A percentile compares a stretch with the other conserved stretches of the same genome.
These are phyloP conservation scores for Exserohilum rostratum DNA, from an alignment of 2,329 filamentous ascomycete genomes.

Conservation along the genomic window DNA sequence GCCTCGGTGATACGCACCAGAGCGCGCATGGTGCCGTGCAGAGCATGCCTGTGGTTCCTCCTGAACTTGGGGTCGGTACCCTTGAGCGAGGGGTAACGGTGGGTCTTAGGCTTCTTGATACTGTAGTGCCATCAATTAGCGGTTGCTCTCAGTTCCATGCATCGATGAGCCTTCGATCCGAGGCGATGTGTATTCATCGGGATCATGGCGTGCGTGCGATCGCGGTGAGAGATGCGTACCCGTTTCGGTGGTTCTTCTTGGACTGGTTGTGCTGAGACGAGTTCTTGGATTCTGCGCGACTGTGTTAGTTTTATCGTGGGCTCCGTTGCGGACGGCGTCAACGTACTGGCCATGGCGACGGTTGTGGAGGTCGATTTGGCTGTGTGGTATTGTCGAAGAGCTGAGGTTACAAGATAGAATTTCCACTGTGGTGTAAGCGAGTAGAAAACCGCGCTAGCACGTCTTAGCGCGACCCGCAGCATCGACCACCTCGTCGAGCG, in stretches of 20 bases:
- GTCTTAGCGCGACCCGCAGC: conserved; percentile 2
- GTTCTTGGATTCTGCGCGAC: conserved; percentile 91
- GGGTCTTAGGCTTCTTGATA: conserved; percentile 99
- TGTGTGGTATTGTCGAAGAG: conserved; percentile 37
- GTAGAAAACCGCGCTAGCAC: conserved; percentile 18
- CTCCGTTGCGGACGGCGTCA: not conserved
- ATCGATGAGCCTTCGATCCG: not conserved
- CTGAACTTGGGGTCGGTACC: conserved; percentile 99
- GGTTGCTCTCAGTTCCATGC: conserved; percentile 8
- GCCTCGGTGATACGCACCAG: conserved; percentile 69
- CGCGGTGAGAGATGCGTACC: conserved; percentile 65
- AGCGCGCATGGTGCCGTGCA: conserved; percentile 98
- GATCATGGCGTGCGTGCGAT: conserved; percentile 18
- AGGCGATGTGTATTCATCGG: not conserved
- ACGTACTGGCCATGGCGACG: conserved; percentile 75
- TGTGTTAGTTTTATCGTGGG: conserved; percentile 18
- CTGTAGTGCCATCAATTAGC: conserved; percentile 57
- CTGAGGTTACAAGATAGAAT: conserved; percentile 18
- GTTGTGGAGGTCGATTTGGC: conserved; percentile 45
- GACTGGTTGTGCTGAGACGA: conserved; percentile 98
- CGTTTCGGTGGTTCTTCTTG: conserved; percentile 99
- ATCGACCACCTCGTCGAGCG: conserved; percentile 1
- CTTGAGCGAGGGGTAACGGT: conserved; percentile 98
- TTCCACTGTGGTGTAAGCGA: conserved; percentile 24
- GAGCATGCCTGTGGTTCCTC: conserved; percentile 99